These are phyloP conservation scores for Lablab purpureus DNA, from an alignment of 306 rosid species.

Conservation along the genomic window DNA sequence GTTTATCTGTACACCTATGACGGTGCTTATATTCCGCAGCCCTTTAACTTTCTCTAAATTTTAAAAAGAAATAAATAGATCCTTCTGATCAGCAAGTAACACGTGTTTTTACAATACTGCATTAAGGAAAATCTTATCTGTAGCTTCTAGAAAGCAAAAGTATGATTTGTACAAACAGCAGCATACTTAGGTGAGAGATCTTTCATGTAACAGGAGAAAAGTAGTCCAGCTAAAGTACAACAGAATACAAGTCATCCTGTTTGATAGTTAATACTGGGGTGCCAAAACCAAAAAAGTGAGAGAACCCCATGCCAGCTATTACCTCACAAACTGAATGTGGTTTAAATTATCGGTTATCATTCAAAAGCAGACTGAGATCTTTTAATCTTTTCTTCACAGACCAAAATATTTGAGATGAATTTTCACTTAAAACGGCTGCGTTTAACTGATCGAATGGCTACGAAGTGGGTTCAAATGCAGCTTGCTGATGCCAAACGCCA, in stretches of 20 bases:
- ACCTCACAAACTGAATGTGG: conserved; percentile 11
- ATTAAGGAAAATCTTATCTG: background rate
- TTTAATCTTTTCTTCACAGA: background rate
- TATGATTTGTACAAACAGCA: background rate
- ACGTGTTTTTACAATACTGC: background rate
- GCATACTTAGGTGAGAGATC: background rate
- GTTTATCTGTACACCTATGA: background rate
- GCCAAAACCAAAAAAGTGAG: background rate
- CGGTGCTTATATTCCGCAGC: too few species aligned
- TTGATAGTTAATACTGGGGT: conserved; percentile 15
- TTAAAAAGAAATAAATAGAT: background rate
- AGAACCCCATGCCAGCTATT: conserved; percentile 21
- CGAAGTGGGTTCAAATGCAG: conserved; percentile 75
- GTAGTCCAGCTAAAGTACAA: conserved; percentile 31
- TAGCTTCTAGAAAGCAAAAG: background rate
- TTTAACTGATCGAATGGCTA: conserved; percentile 47
- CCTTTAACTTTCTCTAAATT: too few species aligned
- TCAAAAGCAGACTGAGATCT: background rate
- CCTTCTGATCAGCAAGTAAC: background rate
- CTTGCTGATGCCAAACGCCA: conserved; percentile 90
- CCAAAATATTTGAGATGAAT: conserved; percentile 15
- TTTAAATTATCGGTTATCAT: conserved; percentile 13
- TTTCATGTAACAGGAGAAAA: conserved; percentile 30
- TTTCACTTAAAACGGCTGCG: background rate
- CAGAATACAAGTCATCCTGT: conserved; percentile 23